phyloP scores from a whole-genome alignment of 352 stramenopile genomes.

The Globisporangium yorkense region DNA sequence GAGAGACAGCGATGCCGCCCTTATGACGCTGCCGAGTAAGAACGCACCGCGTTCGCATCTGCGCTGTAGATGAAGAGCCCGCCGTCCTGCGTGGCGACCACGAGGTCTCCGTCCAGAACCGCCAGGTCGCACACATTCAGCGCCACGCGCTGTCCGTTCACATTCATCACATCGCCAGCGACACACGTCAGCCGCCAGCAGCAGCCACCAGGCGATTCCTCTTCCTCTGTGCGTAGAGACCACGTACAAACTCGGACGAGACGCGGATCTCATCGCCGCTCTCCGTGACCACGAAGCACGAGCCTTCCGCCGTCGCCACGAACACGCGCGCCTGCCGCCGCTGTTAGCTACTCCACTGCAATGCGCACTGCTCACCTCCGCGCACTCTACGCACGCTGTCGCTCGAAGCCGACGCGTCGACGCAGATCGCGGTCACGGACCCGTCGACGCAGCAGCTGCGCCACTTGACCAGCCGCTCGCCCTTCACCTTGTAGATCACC shows the following conservation, averaged over 20 bases:
- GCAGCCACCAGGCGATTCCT: not conserved
- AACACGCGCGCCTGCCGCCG: conserved; percentile 45
- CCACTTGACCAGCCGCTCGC: conserved; percentile 46
- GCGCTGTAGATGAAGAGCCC: conserved; percentile 43
- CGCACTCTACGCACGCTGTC: conserved; percentile 21
- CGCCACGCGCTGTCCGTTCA: conserved; percentile 32
- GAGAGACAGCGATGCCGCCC: too few relatives aligned
- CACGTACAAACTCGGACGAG: conserved; percentile 60
- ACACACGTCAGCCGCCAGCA: not conserved
- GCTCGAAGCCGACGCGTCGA: conserved; percentile 29
- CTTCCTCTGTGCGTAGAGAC: not conserved
- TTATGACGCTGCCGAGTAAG: not conserved
- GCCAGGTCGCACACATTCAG: conserved; percentile 66
- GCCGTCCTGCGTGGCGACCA: conserved; percentile 64
- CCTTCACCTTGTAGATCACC: conserved; percentile 68
- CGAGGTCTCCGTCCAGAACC: conserved; percentile 42
- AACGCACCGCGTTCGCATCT: conserved; percentile 23
- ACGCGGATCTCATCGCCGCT: conserved; percentile 44
- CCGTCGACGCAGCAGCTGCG: conserved; percentile 54
- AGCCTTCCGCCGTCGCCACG: conserved; percentile 66
- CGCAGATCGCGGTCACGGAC: conserved; percentile 64
- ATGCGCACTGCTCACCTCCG: not conserved
- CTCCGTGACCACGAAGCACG: conserved; percentile 53
- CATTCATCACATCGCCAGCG: not conserved
- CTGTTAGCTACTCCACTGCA: not conserved